Evolutionary conservation across 2,329 filamentous ascomycete genomes (phyloP), one percentile per base, ranked within the genome.

Genomic region (Fonsecaea pedrosoi): DNA sequence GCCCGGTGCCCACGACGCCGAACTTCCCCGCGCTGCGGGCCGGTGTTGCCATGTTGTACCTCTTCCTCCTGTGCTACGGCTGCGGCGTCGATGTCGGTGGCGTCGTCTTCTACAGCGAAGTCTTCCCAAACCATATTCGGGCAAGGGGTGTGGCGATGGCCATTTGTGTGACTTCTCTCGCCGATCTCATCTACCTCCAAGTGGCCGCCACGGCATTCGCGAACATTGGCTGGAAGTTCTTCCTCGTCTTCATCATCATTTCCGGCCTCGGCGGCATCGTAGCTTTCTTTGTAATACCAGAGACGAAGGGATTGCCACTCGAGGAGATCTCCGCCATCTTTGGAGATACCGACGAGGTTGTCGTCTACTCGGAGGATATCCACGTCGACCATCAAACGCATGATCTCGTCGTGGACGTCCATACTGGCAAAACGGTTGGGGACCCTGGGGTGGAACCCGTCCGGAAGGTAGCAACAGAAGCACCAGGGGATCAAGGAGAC

Each of bases 1-100:
- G n/a, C 21, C 64, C 59, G 4, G 54, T 63, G 4, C 53, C 53
- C 13, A 54, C 12, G 8, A 32, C 32, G 18, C 59, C 59, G 2
- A 78, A 79, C 63, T 37, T 48, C 5, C 66, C 62, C 2, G 71
- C 75, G 2, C 72, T 77, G 10, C 73, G 74, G 25, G 78, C 75
- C 4, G 77, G 75, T 7, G 75, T 80, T 0, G 78, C 80, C 64
- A 79, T 80, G 69, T 72, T 78, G 42, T 80, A 38, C 57, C 32
- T 64, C 2, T 38, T 32, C 9, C n/a, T 40, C 10, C 12, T 25
- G 6, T 42, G 42, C 25, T 58, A 30, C 57, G 32, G 25, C 21
- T 56, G 13, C 53, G 40, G 67, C 35, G 42, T 69, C 10, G 64
- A 67, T 37, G 61, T 67, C 13, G 64, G 60, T 2, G 64, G 64